Base-by-base conservation (phyloP, 2,329 filamentous ascomycete genomes). In the Colletotrichum gigasporum region DNA sequence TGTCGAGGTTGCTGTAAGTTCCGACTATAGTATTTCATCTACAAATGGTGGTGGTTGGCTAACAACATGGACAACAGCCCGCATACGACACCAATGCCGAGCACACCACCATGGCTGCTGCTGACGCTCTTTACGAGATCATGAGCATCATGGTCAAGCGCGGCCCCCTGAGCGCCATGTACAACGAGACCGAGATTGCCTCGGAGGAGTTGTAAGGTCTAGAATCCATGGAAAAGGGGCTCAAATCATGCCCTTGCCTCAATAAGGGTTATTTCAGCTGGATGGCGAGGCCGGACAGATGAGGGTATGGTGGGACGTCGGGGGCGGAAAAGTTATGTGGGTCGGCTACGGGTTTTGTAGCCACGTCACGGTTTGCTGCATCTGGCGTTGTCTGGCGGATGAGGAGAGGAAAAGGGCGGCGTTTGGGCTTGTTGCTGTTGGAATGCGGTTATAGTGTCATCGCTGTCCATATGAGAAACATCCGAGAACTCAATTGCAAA, bases 141-240 rank as follows among this genome's bases (percentile, higher is more conserved):
- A 91, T 94, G 86, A 92, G 87, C 11, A 83, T 94, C 65, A 94
- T 94, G 91, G 90, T 93, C 14, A 92, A 93, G 83, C 89, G 88
- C 70, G 91, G 91, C 0, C 90, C 90, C 0, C 78, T 93, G 67
- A 90, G 85, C 69, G 62, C 62, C 56, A 65, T 62, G 56, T 51
- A 54, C 24, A 65, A 65, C 48, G 55, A 28, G 28, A 65, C 62
- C 34, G 62, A 65, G 32, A 22, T 30, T 24, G 7, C 42, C 16
- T 61, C 50, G 28, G 62, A 65, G 34, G 62, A 65, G 42, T 18
- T 65, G 42, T 65, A 22, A 62, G 34, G 11, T 10, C 34, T 8
- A 22, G 8, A n/a, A n/a, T n/a, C n/a, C n/a, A n/a, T n/a, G n/a
- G n/a, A n/a, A n/a, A n/a, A n/a, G n/a, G n/a, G n/a, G n/a, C n/a